Percentiles rank a stretch among this genome's conserved stretches.
phyloP scores from a whole-genome alignment of 495 filamentous ascomycete genomes.

The Daldinia loculata region DNA sequence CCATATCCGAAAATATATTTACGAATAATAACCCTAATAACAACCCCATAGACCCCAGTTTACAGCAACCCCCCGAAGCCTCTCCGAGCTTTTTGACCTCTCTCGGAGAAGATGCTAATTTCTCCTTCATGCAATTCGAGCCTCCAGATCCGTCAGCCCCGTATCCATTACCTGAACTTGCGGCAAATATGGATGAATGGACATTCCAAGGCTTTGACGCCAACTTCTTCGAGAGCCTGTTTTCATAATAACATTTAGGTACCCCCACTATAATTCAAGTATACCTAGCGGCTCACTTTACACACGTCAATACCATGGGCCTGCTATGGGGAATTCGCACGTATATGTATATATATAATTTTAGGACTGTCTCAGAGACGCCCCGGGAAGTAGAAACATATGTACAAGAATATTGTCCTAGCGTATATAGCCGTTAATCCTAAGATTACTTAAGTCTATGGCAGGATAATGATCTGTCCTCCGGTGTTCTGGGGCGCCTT shows the following conservation, averaged over 20 bases:
- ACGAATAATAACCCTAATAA: background rate
- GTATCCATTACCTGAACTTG: conserved; percentile 41
- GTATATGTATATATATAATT: conserved; percentile 38
- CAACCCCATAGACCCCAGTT: conserved; percentile 5
- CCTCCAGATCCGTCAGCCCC: conserved; percentile 25
- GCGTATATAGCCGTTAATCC: conserved; percentile 7
- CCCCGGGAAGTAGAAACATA: conserved; percentile 23
- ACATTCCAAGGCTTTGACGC: conserved; percentile 54
- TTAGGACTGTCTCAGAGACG: conserved; percentile 12
- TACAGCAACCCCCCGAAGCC: conserved; percentile 8
- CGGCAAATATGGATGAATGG: conserved; percentile 52
- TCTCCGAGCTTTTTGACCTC: conserved; percentile 10
- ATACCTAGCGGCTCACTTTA: background rate
- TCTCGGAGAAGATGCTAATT: conserved; percentile 34
- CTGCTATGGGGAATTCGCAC: conserved; percentile 3
- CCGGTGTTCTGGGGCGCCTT: conserved; percentile 33
- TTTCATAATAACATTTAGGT: conserved; percentile 31
- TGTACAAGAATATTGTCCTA: conserved; percentile 38
- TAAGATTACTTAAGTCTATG: conserved; percentile 21
- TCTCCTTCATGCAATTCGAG: conserved; percentile 50
- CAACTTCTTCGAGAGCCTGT: conserved; percentile 48
- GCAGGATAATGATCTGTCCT: conserved; percentile 32
- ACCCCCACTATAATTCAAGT: background rate
- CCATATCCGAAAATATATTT: background rate
- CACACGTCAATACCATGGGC: background rate